Evolutionary conservation across 805 yeast species (phyloP).

Genomic region (Candida multigemmis): DNA sequence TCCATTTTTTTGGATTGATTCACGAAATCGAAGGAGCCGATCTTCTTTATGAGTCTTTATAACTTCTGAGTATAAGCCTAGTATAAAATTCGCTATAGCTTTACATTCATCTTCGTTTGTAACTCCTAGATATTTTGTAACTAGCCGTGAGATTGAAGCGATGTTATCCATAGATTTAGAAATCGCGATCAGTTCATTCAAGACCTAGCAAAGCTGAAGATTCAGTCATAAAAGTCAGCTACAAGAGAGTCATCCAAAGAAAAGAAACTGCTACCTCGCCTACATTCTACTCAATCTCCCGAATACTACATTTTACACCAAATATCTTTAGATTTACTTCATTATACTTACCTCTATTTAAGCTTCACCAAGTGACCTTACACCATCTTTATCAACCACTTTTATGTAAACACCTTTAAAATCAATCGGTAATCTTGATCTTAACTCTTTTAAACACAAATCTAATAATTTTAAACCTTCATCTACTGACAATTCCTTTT

Average conservation of each 20-base stretch:
- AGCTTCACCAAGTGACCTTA: constrained; percentile 34
- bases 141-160: no score
- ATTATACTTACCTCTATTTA: no score
- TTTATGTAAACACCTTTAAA: constrained; percentile 79
- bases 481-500: constrained; percentile 60
- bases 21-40: constrained; percentile 2
- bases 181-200: no score
- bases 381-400: constrained; percentile 56
- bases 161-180: no score
- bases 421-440: constrained; percentile 83
- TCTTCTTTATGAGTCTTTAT: neutral
- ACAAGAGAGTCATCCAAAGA: no score
- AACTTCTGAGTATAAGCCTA: constrained; percentile 4
- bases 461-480: constrained; percentile 73
- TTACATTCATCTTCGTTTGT: constrained; percentile 4
- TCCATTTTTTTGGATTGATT: constrained; percentile 22
- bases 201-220: no score
- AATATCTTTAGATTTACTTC: no score
- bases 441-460: constrained; percentile 69
- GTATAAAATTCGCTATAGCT: constrained; percentile 5
- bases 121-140: no score
- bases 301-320: no score
- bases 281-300: no score
- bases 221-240: no score
- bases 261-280: no score